phyloP scores from a whole-genome alignment of 768 basidiomycete species.

The Pseudohyphozyma bogoriensis region DNA sequence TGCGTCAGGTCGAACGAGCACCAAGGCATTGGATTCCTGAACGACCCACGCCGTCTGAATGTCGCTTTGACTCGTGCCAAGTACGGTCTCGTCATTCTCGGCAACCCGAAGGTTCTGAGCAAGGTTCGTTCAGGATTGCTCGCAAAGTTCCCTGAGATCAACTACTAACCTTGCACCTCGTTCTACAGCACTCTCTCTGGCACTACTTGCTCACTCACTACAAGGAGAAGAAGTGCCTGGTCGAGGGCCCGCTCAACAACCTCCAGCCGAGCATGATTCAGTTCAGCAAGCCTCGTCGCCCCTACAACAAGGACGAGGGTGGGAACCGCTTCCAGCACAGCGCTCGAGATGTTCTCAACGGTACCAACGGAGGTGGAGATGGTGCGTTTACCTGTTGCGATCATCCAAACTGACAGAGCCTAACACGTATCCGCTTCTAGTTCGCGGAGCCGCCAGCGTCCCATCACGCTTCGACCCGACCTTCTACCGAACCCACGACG shows the following conservation, averaged over 20 bases:
- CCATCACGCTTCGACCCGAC: constrained; percentile 90
- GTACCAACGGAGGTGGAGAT: constrained; percentile 12
- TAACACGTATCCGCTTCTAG: constrained; percentile 34
- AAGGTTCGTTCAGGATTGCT: constrained; percentile 51
- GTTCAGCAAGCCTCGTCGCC: constrained; percentile 90
- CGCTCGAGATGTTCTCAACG: constrained; percentile 62
- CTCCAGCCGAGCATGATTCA: constrained; percentile 98
- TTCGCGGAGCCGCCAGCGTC: constrained; percentile 68
- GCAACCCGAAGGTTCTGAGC: constrained; percentile 98
- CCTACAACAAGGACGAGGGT: constrained; percentile 80
- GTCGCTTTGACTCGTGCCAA: constrained; percentile 95
- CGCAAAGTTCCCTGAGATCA: too few species aligned
- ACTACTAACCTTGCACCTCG: neutral
- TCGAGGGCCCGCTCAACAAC: constrained; percentile 93
- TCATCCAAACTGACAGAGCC: neutral
- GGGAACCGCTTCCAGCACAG: constrained; percentile 87
- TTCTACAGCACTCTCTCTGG: constrained; percentile 83
- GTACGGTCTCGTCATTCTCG: constrained; percentile 97
- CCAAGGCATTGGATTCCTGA: constrained; percentile 98
- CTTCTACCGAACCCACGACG: constrained; percentile 92
- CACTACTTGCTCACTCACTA: constrained; percentile 96
- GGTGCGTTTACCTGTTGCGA: constrained; percentile 9
- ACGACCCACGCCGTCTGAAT: constrained; percentile 89
- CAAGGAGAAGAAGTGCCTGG: constrained; percentile 87
- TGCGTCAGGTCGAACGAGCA: constrained; percentile 98